Conservation (phyloP, 306 rosid species). For the Prunus davidiana region DNA sequence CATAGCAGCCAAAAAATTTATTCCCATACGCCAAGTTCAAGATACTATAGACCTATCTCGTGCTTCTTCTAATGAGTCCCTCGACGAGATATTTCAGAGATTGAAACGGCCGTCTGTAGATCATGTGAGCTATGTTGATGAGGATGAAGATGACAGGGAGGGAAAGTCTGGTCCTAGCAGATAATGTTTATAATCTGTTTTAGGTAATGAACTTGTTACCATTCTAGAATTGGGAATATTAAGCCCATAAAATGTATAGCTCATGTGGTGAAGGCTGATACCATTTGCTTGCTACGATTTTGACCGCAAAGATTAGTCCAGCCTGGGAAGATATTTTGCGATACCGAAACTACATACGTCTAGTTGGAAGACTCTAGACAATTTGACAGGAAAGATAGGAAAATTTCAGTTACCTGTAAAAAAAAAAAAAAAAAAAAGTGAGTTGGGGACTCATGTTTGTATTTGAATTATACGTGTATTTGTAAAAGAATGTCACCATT, state of each 20-base stretch:
- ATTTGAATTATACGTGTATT: slow-evolving; percentile 18
- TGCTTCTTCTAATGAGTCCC: slow-evolving; percentile 74
- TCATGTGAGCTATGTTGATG: slow-evolving; percentile 33
- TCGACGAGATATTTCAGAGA: slow-evolving; percentile 92
- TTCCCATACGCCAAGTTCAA: slow-evolving; percentile 61
- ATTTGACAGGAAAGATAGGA: slow-evolving; percentile 11
- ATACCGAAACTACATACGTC: slow-evolving; percentile 23
- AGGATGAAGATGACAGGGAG: slow-evolving; percentile 36
- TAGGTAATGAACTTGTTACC: slow-evolving; percentile 4
- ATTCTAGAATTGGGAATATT: slow-evolving; percentile 24
- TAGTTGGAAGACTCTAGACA: slow-evolving; percentile 8
- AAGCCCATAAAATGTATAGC: slow-evolving; percentile 47
- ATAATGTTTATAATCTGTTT: slow-evolving; percentile 31
- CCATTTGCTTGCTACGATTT: slow-evolving; percentile 7
- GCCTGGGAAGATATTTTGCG: slow-evolving; percentile 17
- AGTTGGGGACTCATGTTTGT: slow-evolving; percentile 18
- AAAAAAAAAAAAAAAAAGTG: neutral
- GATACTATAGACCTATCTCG: slow-evolving; percentile 44
- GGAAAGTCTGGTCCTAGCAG: slow-evolving; percentile 37
- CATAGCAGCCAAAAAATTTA: slow-evolving; percentile 51
- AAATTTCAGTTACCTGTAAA: slow-evolving; percentile 9
- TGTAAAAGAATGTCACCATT: neutral
- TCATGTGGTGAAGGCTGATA: slow-evolving; percentile 26
- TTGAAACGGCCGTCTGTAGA: slow-evolving; percentile 64
- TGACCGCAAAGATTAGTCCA: slow-evolving; percentile 9